These are phyloP conservation scores for Plasmodium fragile DNA, from an alignment of 169 alveolate species.

Conservation along the genomic window DNA sequence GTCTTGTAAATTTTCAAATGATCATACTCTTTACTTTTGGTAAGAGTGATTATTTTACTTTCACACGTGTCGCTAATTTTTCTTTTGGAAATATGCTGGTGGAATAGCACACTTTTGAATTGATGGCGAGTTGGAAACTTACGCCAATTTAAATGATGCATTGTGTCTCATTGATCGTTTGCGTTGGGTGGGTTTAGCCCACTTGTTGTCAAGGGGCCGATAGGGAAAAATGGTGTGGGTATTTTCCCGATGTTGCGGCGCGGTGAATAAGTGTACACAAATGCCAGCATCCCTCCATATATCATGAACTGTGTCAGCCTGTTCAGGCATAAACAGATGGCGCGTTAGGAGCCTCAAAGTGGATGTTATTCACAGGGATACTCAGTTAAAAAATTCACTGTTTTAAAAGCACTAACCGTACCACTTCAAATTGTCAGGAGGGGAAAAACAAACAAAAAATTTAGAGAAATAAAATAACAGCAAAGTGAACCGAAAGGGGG, in stretches of 20 bases:
- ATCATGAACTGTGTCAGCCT: not conserved
- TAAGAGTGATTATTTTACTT: conserved; percentile 68
- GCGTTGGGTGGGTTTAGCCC: not conserved
- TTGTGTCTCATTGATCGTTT: conserved; percentile 20
- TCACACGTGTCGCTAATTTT: conserved; percentile 69
- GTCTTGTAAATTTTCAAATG: conserved; percentile 39
- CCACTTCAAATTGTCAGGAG: not conserved
- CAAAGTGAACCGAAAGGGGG: not conserved
- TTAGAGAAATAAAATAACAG: not conserved
- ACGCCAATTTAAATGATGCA: conserved; percentile 22
- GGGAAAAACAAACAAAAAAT: not conserved
- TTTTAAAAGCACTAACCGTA: not conserved
- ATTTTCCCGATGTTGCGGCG: not conserved
- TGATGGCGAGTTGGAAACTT: conserved; percentile 16
- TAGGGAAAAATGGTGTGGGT: not conserved
- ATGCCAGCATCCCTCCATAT: not conserved
- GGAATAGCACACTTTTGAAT: conserved; percentile 13
- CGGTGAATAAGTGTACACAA: not conserved
- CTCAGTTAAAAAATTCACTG: not conserved
- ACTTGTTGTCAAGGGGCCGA: not conserved
- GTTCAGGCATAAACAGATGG: not conserved
- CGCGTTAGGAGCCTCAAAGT: not conserved
- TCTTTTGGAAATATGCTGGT: conserved; percentile 29
- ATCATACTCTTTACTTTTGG: conserved; percentile 71
- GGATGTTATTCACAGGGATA: not conserved